Evolutionary conservation across 176 grass and related monocot genomes (phyloP), one percentile per base, ranked within the genome.

Genomic region (Juncus effusus): DNA sequence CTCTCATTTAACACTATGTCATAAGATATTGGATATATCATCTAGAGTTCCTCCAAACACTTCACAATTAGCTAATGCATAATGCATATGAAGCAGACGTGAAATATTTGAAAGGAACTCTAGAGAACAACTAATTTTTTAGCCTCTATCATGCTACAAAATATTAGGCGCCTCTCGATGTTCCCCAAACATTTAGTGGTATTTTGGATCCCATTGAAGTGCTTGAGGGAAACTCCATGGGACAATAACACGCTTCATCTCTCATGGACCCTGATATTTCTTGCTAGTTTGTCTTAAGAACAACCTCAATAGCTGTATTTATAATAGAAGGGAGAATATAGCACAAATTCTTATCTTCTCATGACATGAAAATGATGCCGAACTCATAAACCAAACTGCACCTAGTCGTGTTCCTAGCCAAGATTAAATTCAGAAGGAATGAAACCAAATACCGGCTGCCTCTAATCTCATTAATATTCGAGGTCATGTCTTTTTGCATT

Each of bases 141-240:
- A 41, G 28, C 49, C 39, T 52, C 40, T 81, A n/a, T 39, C 16
- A 7, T 79, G 2, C 28, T 36, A 61, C 13, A n/a, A n/a, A n/a
- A n/a, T n/a, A n/a, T n/a, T n/a, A n/a, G n/a, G n/a, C n/a, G n/a
- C n/a, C n/a, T n/a, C 16, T 11, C 81, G 66, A 85, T 74, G 77
- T 71, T 59, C 72, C 78, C 84, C 67, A 87, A 82, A 84, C 76
- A 85, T 75, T 80, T 87, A 74, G 87, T 28, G 14, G 10, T 11
- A 40, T 8, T 0, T 53, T 13, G 40, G 7, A 51, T 28, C 36
- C 61, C 62, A 0, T 15, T 76, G 67, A 79, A 87, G 84, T 87
- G 75, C 10, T 81, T 77, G 70, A 16, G 65, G 69, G 63, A 61
- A 95, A 86, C n/a, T n/a, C n/a, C n/a, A n/a, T 69, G 68, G 0